These are phyloP conservation scores for Petunia hybrid DNA, from an alignment of 305 asterid species.

Conservation along the genomic window DNA sequence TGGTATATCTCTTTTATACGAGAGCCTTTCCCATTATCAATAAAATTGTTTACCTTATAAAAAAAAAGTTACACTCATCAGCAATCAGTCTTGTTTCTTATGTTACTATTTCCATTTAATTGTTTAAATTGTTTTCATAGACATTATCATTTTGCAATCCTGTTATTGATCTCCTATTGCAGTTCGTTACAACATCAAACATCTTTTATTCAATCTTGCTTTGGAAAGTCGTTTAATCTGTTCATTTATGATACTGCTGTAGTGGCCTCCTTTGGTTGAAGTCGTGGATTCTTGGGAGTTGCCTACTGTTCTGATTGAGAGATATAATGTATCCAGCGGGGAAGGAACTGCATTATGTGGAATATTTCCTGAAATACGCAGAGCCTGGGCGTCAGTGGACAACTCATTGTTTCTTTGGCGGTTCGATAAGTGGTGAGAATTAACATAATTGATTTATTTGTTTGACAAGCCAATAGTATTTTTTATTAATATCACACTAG, in stretches of 20 bases:
- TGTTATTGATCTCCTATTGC: neutral
- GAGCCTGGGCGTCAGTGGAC: constrained; percentile 99
- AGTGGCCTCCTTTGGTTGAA: constrained; percentile 99
- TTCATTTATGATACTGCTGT: constrained; percentile 44
- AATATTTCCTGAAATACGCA: constrained; percentile 89
- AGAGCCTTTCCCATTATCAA: too few species aligned
- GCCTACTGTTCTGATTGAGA: constrained; percentile 88
- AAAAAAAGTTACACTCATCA: neutral
- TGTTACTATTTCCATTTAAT: neutral
- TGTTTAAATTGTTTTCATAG: constrained; percentile 16
- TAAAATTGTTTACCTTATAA: too few species aligned
- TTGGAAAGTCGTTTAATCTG: constrained; percentile 30
- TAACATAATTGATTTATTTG: constrained; percentile 26
- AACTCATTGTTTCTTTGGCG: constrained; percentile 95
- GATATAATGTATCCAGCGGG: constrained; percentile 93
- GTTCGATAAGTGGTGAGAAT: constrained; percentile 90
- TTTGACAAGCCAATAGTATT: neutral
- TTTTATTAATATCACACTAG: constrained; percentile 11
- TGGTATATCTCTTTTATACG: too few species aligned
- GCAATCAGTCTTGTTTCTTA: neutral
- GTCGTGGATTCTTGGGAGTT: constrained; percentile 95
- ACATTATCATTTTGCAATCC: constrained; percentile 17
- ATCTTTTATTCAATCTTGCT: constrained; percentile 10
- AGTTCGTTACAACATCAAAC: neutral
- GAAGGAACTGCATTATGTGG: constrained; percentile 99